Evolutionary conservation across 352 stramenopile genomes (phyloP).

Genomic region (Blastocystis sp.): DNA sequence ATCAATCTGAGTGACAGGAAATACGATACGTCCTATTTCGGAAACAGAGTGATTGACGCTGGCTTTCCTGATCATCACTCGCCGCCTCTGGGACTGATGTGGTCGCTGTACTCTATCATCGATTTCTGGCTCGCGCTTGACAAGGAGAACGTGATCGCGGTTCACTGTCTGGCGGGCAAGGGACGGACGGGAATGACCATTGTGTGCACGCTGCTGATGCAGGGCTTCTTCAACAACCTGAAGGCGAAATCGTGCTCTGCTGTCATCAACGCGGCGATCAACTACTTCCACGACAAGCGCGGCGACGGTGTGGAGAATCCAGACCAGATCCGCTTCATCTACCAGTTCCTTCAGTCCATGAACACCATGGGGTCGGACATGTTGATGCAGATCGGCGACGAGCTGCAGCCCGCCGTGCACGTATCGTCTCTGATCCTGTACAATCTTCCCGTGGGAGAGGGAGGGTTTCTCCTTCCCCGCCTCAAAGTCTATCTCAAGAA

Average conservation of each 20-base stretch:
- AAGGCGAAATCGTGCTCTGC: neutral
- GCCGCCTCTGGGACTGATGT: slow-evolving; percentile 38
- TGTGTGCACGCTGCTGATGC: slow-evolving; percentile 57
- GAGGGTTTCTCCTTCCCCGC: neutral
- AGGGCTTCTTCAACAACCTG: slow-evolving; percentile 57
- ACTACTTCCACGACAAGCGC: slow-evolving; percentile 59
- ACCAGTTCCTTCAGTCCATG: slow-evolving; percentile 57
- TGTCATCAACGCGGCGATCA: slow-evolving; percentile 54
- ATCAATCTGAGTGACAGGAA: slow-evolving; percentile 70
- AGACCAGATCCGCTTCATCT: slow-evolving; percentile 71
- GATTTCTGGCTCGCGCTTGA: slow-evolving; percentile 62
- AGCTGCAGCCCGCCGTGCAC: slow-evolving; percentile 23
- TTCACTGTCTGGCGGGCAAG: slow-evolving; percentile 71
- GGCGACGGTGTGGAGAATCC: slow-evolving; percentile 70
- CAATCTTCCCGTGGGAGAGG: slow-evolving; percentile 58
- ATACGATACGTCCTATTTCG: slow-evolving; percentile 45
- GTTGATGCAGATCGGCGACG: neutral
- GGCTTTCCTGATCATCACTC: slow-evolving; percentile 73
- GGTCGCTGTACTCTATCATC: slow-evolving; percentile 69
- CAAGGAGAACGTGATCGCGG: slow-evolving; percentile 59
- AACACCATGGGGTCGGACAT: slow-evolving; percentile 63
- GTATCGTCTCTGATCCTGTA: slow-evolving; percentile 44
- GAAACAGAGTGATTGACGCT: slow-evolving; percentile 15
- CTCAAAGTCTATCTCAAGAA: slow-evolving; percentile 53
- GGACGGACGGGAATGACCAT: slow-evolving; percentile 56